A percentile compares a stretch with the other conserved stretches of the same genome.
Conservation (phyloP, 2,329 filamentous ascomycete species). For the Calonectria henricotiae region DNA sequence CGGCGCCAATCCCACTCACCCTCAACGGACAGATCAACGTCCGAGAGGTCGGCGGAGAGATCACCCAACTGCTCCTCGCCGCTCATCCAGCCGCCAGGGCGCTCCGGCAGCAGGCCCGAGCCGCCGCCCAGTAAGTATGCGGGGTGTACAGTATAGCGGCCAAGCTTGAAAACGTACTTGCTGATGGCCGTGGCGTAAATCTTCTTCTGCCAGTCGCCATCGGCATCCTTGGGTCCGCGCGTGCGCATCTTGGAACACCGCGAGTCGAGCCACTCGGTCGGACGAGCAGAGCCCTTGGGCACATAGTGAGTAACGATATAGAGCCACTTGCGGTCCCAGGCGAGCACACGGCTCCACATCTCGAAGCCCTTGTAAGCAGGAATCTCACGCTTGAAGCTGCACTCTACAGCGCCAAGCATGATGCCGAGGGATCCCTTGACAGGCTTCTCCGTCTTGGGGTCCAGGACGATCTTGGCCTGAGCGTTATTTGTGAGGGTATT, state of each 20-base stretch:
- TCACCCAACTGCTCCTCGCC: conserved; percentile 63
- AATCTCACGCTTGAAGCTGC: conserved; percentile 83
- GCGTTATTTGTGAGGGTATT: conserved; percentile 67
- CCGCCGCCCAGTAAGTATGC: conserved; percentile 78
- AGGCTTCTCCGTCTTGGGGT: conserved; percentile 65
- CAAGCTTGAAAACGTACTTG: conserved; percentile 89
- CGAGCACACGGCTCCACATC: conserved; percentile 80
- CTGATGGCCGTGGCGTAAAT: conserved; percentile 81
- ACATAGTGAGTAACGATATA: conserved; percentile 85
- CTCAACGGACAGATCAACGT: conserved; percentile 56
- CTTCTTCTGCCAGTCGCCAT: conserved; percentile 72
- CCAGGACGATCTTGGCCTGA: conserved; percentile 66
- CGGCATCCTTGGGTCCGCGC: conserved; percentile 58
- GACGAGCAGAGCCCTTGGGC: conserved; percentile 72
- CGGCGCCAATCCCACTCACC: conserved; percentile 73
- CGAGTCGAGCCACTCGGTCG: conserved; percentile 69
- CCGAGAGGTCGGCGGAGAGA: conserved; percentile 59
- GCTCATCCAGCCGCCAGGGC: conserved; percentile 77
- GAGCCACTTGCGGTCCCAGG: conserved; percentile 88
- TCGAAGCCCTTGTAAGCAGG: conserved; percentile 79
- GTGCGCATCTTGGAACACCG: conserved; percentile 62
- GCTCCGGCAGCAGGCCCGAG: conserved; percentile 81
- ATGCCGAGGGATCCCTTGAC: conserved; percentile 73
- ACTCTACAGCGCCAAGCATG: conserved; percentile 81
- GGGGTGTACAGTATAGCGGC: conserved; percentile 87